These are phyloP conservation scores for Capsella bursapastoris DNA, from an alignment of 345 rosid species.

Conservation along the genomic window DNA sequence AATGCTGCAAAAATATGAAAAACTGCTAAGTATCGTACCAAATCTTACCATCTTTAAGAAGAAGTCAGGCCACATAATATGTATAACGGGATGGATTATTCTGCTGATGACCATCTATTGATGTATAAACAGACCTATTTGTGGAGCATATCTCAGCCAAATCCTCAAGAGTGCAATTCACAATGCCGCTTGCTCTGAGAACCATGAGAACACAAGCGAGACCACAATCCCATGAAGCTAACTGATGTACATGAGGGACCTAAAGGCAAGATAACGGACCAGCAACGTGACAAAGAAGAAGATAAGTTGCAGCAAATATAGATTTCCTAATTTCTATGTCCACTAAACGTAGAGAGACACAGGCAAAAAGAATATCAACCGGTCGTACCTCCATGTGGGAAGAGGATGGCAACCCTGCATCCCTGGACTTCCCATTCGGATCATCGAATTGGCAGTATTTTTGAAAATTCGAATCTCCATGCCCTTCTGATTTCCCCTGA, in stretches of 20 bases:
- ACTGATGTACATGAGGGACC: slow-evolving; percentile 86
- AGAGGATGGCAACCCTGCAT: slow-evolving; percentile 48
- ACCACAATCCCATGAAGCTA: slow-evolving; percentile 93
- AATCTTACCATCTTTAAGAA: slow-evolving; percentile 7
- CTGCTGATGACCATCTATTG: not conserved
- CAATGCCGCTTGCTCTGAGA: slow-evolving; percentile 72
- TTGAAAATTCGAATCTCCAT: slow-evolving; percentile 25
- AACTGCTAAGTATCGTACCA: slow-evolving; percentile 6
- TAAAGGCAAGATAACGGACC: slow-evolving; percentile 37
- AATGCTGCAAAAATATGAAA: slow-evolving; percentile 61
- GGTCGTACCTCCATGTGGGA: slow-evolving; percentile 58
- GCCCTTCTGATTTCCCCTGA: slow-evolving; percentile 39
- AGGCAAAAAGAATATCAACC: not conserved
- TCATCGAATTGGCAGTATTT: slow-evolving; percentile 40
- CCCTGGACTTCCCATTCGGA: slow-evolving; percentile 36
- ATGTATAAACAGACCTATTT: slow-evolving; percentile 58
- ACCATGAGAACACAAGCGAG: slow-evolving; percentile 92
- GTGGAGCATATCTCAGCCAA: slow-evolving; percentile 79
- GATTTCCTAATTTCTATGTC: not conserved
- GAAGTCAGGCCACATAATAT: not conserved
- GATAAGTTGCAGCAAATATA: slow-evolving; percentile 4
- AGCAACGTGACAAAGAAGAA: not conserved
- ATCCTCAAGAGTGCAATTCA: slow-evolving; percentile 55
- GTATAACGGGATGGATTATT: not conserved
- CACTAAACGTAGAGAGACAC: slow-evolving; percentile 9